Percentiles rank a stretch among this genome's conserved stretches.
Evolutionary conservation across 257 asterid genomes (phyloP).

Genomic region (Rauvolfia tetraphylla): DNA sequence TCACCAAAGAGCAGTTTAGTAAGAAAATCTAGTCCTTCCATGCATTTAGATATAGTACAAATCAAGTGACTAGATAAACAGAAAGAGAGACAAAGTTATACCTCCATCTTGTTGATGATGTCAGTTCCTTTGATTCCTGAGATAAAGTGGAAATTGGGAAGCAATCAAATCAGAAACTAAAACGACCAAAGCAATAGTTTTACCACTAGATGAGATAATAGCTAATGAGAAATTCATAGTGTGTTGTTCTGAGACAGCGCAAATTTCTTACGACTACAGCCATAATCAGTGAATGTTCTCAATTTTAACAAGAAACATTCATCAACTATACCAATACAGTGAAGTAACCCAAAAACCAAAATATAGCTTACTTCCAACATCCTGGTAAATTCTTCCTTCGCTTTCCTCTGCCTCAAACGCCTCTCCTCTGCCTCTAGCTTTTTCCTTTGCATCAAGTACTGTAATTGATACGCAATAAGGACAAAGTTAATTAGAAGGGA

Average conservation of each 20-base stretch:
- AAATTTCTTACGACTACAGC: neutral
- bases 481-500: constrained; percentile 14
- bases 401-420: constrained; percentile 84
- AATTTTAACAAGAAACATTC: neutral
- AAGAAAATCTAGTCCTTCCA: neutral
- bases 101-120: constrained; percentile 96
- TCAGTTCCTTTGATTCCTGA: constrained; percentile 91
- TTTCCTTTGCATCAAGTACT: constrained; percentile 98
- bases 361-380: constrained; percentile 83
- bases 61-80: neutral
- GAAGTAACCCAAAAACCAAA: neutral
- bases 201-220: neutral
- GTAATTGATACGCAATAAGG: constrained; percentile 3
- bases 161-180: constrained; percentile 3
- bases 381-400: constrained; percentile 87
- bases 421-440: constrained; percentile 95
- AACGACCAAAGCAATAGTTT: neutral
- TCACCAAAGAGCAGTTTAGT: constrained; percentile 16
- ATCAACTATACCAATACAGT: neutral
- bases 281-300: neutral
- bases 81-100: constrained; percentile 16
- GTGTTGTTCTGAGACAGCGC: neutral
- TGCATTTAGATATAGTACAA: neutral
- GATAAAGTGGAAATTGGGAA: constrained; percentile 16
- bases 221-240: neutral